Conservation (phyloP, 2,329 filamentous ascomycete species). For the Colletotrichum sidae region DNA sequence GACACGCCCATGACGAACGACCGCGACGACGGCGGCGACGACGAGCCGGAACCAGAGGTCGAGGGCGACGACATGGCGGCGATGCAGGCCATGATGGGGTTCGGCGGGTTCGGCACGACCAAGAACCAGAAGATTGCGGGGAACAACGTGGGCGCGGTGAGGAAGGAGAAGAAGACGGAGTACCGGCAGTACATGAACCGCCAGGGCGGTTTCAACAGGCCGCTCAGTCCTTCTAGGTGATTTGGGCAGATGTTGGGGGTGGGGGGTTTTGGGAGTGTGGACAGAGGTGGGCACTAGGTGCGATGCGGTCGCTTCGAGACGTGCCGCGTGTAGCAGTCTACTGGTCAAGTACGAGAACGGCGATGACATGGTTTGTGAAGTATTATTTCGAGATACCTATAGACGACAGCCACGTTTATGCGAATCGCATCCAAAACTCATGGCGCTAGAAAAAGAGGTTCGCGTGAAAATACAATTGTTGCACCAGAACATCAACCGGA, state of each 20-base stretch:
- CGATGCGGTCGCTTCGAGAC: too few species aligned
- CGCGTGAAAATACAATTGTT: too few species aligned
- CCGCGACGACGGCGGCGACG: slow-evolving; percentile 25
- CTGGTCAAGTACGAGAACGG: too few species aligned
- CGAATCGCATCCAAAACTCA: neutral
- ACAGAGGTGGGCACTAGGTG: too few species aligned
- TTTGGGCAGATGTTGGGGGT: neutral
- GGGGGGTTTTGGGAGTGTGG: neutral
- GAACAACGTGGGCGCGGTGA: slow-evolving; percentile 84
- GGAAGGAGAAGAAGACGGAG: slow-evolving; percentile 93
- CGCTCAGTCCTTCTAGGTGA: slow-evolving; percentile 70
- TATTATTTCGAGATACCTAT: slow-evolving; percentile 23
- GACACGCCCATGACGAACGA: slow-evolving; percentile 36
- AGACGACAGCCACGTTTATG: slow-evolving; percentile 2
- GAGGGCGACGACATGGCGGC: slow-evolving; percentile 76
- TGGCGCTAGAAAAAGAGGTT: too few species aligned
- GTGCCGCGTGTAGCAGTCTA: too few species aligned
- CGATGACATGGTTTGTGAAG: slow-evolving; percentile 6
- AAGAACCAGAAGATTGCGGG: slow-evolving; percentile 90
- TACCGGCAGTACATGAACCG: slow-evolving; percentile 98
- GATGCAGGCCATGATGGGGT: slow-evolving; percentile 92
- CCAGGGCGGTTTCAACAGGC: slow-evolving; percentile 83
- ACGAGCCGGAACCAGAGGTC: slow-evolving; percentile 62
- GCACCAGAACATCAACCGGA: slow-evolving; percentile 8
- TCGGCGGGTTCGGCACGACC: slow-evolving; percentile 85